Base-by-base conservation (phyloP, 176 grass and related monocot genomes). In the Canna indica region DNA sequence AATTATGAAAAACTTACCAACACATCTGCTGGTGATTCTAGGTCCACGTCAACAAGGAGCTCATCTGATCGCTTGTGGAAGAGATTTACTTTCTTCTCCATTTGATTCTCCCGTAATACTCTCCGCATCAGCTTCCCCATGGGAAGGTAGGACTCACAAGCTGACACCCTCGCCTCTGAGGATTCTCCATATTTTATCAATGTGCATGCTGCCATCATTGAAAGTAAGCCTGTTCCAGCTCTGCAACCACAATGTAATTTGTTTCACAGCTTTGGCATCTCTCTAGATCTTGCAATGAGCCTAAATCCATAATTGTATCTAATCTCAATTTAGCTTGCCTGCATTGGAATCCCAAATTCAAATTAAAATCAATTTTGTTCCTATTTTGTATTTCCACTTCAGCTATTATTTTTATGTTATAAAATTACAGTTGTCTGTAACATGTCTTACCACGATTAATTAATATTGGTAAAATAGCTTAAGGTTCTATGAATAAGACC, bases 141-240 rank as follows among this genome's bases (percentile, higher is more conserved):
- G 11, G 88, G 93, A 76, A 97, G 84, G 72, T 92, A 90, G 15
- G 93, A 90, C 62, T 97, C 93, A 54, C 88, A 92, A 36, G 88
- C 88, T 36, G 86, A 83, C 34, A 97, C 79, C 0, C 34, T 68
- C 22, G 77, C 88, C 70, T 41, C 72, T 25, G 71, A 67, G 54
- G 86, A 72, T 69, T 72, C 82, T 69, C 75, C 78, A 47, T 72
- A 67, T 29, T 50, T 69, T 25, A 33, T 72, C 77, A 91, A 79
- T 75, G 88, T 86, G 44, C 82, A 67, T 25, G 84, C 88, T 2
- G 81, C 80, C 88, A 92, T 90, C 88, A 97, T 92, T 46, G 92
- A 96, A 11, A 96, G 79, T 74, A 96, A 52, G n/a, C 92, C 92
- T 9, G 92, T 96, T 72, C 88, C 92, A 72, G 88, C 86, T 78